phyloP scores from a whole-genome alignment of 805 yeast genomes.

The Helenozyma rhizophorensis region DNA sequence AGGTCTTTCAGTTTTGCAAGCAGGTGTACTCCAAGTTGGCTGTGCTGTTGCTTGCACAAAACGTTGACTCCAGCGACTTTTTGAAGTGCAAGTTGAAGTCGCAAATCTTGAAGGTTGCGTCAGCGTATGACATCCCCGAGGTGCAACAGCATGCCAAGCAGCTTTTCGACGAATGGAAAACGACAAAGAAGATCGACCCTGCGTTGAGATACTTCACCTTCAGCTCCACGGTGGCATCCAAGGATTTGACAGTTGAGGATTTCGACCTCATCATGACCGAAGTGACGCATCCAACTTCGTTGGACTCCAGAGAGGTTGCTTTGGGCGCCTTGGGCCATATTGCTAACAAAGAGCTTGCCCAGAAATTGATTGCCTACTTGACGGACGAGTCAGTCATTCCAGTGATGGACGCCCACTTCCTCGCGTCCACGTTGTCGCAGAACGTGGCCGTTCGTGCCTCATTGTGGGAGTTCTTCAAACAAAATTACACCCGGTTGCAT shows the following conservation, averaged over 20 bases:
- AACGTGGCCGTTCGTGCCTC: slow-evolving; percentile 40
- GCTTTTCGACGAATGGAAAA: slow-evolving; percentile 23
- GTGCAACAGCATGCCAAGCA: slow-evolving; percentile 33
- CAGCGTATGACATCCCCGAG: slow-evolving; percentile 32
- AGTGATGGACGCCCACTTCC: slow-evolving; percentile 55
- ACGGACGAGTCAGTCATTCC: slow-evolving; percentile 43
- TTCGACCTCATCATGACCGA: slow-evolving; percentile 43
- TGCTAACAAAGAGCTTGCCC: slow-evolving; percentile 30
- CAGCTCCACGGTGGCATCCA: slow-evolving; percentile 35
- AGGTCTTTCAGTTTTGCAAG: slow-evolving; percentile 23
- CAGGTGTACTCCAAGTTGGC: slow-evolving; percentile 31
- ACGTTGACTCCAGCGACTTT: slow-evolving; percentile 20
- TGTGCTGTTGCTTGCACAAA: slow-evolving; percentile 15
- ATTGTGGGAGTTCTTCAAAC: slow-evolving; percentile 49
- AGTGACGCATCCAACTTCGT: slow-evolving; percentile 45
- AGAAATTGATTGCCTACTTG: slow-evolving; percentile 34
- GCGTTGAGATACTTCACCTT: slow-evolving; percentile 42
- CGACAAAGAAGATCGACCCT: slow-evolving; percentile 33
- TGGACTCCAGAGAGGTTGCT: slow-evolving; percentile 58
- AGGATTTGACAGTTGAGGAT: slow-evolving; percentile 26
- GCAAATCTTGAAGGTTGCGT: slow-evolving; percentile 37
- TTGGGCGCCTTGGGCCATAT: slow-evolving; percentile 51
- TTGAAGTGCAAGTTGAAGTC: slow-evolving; percentile 32
- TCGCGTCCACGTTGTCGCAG: slow-evolving; percentile 43
- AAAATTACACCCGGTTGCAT: slow-evolving; percentile 43